Conservation (phyloP, 2,329 filamentous ascomycete genomes). For the Cladophialophora carrionii region DNA sequence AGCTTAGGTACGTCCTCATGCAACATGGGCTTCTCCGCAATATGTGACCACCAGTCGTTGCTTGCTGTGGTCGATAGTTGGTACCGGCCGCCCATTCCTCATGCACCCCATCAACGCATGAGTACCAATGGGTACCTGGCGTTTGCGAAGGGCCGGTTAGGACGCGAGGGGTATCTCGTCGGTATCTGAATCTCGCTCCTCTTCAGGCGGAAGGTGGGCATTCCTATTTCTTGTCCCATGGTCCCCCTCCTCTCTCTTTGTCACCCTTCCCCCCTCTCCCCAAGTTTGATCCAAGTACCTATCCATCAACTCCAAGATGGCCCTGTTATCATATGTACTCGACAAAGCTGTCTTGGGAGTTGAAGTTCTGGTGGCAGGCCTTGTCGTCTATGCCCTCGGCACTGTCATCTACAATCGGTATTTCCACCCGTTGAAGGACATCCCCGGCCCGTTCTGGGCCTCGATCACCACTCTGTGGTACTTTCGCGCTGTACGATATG, state of each 20-base stretch:
- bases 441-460: conserved; percentile 35
- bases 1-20: neutral
- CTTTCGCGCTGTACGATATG: conserved; percentile 26
- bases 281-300: neutral
- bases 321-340: conserved; percentile 16
- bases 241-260: neutral
- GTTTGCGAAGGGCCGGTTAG: neutral
- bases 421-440: conserved; percentile 31
- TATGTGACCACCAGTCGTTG: conserved; percentile 5
- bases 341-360: conserved; percentile 10
- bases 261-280: neutral
- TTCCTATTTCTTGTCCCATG: neutral
- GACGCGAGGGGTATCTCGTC: neutral
- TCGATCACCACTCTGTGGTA: conserved; percentile 34
- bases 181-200: neutral
- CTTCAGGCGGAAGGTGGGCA: neutral
- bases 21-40: conserved; percentile 4
- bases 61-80: neutral
- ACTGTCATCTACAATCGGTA: conserved; percentile 29
- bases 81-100: neutral
- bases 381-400: conserved; percentile 21
- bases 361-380: conserved; percentile 8
- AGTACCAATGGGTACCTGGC: neutral
- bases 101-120: neutral
- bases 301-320: conserved; percentile 17